These are phyloP conservation scores for Francoa sonchifolia DNA, from an alignment of 441 rosid genomes.

Conservation along the genomic window DNA sequence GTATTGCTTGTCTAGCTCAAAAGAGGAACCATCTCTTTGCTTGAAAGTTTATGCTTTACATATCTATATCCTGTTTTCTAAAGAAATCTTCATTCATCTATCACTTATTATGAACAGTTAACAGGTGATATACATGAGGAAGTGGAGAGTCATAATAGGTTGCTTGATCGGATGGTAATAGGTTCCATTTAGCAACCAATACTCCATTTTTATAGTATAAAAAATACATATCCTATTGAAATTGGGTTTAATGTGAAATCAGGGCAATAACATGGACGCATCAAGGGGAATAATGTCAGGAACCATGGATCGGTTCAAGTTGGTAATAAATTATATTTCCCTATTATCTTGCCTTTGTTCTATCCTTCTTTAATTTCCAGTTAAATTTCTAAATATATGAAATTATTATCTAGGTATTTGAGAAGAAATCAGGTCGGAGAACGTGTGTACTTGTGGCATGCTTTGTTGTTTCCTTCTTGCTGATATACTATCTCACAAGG, in stretches of 20 bases:
- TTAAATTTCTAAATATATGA: slow-evolving; percentile 3
- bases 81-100: neutral
- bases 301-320: slow-evolving; percentile 73
- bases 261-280: slow-evolving; percentile 83
- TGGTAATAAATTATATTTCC: slow-evolving; percentile 26
- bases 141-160: slow-evolving; percentile 68
- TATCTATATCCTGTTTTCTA: neutral
- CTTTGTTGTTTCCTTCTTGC: slow-evolving; percentile 44
- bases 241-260: slow-evolving; percentile 14
- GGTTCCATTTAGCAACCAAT: too few relatives aligned
- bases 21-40: too few relatives aligned
- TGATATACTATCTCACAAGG: slow-evolving; percentile 57
- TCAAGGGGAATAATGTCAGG: slow-evolving; percentile 79
- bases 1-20: too few relatives aligned
- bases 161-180: slow-evolving; percentile 70
- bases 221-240: too few relatives aligned
- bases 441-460: slow-evolving; percentile 43
- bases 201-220: too few relatives aligned
- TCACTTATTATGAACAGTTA: slow-evolving; percentile 31
- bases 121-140: slow-evolving; percentile 82
- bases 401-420: slow-evolving; percentile 50
- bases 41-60: neutral
- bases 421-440: slow-evolving; percentile 64
- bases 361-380: neutral
- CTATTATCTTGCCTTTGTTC: slow-evolving; percentile 2